Evolutionary conservation across 192 early-diverging fungal genomes (phyloP).

Genomic region (Coemansia sp.): DNA sequence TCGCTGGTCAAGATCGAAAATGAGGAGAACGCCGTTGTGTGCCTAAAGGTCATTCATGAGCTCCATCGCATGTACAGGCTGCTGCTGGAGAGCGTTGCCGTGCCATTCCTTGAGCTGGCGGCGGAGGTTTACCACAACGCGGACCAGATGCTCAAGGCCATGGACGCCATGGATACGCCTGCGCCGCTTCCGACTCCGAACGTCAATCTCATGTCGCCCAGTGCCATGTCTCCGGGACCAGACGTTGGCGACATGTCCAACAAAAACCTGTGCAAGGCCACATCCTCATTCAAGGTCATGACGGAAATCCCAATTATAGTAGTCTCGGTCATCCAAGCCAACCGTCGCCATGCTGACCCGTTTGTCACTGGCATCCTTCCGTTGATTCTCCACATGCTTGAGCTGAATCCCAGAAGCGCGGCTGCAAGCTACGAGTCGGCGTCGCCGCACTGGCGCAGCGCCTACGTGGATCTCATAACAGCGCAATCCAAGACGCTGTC

Average conservation of each 20-base stretch:
- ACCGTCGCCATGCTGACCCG: conserved; percentile 72
- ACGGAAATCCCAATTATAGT: conserved; percentile 99
- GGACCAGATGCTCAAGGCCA: conserved; percentile 75
- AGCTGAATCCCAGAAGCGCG: conserved; percentile 40
- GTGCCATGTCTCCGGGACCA: conserved; percentile 72
- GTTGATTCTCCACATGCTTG: conserved; percentile 69
- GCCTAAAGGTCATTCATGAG: conserved; percentile 93
- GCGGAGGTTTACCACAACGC: conserved; percentile 86
- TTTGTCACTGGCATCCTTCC: conserved; percentile 87
- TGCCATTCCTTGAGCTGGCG: conserved; percentile 88
- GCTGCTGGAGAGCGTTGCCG: conserved; percentile 79
- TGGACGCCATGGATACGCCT: conserved; percentile 64
- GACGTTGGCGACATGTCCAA: conserved; percentile 57
- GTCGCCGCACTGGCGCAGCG: conserved; percentile 50
- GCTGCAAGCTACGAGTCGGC: conserved; percentile 10
- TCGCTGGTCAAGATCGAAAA: conserved; percentile 83
- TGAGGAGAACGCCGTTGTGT: conserved; percentile 95
- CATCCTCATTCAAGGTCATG: conserved; percentile 94
- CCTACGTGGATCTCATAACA: conserved; percentile 76
- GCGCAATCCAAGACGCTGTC: conserved; percentile 99
- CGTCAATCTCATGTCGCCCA: conserved; percentile 57
- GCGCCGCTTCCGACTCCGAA: conserved; percentile 56
- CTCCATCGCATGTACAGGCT: conserved; percentile 85
- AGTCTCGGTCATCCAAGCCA: conserved; percentile 89
- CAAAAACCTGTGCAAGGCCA: conserved; percentile 68